Percentiles rank a stretch among this genome's conserved stretches.
phyloP scores from a whole-genome alignment of 73 alveolate genomes.

The Paramecium primaurelia region DNA sequence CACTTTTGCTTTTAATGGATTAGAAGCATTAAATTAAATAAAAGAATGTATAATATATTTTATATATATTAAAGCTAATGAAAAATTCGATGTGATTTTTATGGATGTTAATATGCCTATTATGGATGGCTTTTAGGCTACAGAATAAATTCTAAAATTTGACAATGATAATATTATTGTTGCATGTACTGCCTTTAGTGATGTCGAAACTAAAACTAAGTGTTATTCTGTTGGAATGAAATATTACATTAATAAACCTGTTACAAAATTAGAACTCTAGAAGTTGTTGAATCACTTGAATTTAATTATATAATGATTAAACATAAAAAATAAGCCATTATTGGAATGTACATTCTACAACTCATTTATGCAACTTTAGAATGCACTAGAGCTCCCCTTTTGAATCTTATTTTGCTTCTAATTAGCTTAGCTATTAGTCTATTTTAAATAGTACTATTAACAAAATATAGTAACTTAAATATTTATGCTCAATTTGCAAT shows the following conservation, averaged over 20 bases:
- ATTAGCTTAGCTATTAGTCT: neutral
- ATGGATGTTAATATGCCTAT: constrained; percentile 64
- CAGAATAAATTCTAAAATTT: neutral
- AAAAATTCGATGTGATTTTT: neutral
- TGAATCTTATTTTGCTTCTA: neutral
- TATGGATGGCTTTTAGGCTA: constrained; percentile 58
- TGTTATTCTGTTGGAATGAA: neutral
- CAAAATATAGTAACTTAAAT: neutral
- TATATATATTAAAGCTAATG: neutral
- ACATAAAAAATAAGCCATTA: neutral
- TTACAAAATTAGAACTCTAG: neutral
- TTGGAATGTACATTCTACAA: neutral
- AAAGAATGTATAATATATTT: neutral
- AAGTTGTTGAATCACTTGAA: neutral
- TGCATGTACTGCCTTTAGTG: constrained; percentile 36
- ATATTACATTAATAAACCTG: neutral
- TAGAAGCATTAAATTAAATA: neutral
- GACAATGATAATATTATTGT: neutral
- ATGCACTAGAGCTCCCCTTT: neutral
- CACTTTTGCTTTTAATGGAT: constrained; percentile 12
- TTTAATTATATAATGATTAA: neutral
- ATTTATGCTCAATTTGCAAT: neutral
- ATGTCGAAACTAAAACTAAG: neutral
- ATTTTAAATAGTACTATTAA: neutral
- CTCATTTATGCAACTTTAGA: neutral